Base-by-base conservation (phyloP, 257 asterid genomes). In the Nicotiana obtusifolia region DNA sequence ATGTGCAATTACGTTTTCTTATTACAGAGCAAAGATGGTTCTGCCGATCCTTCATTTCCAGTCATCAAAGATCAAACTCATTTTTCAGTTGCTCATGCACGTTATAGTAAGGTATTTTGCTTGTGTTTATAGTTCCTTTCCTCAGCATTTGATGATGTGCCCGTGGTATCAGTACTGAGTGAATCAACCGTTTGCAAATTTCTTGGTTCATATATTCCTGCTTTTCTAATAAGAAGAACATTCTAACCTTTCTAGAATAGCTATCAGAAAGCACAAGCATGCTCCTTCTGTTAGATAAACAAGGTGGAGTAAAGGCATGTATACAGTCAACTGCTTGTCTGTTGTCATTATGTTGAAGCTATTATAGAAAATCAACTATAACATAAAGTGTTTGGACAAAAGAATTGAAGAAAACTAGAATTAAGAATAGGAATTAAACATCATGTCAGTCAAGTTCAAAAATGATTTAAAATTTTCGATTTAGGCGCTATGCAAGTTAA, bases 1-100 rank as follows among this genome's bases (percentile, higher is more conserved):
- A 26, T 24, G 61, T 73, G 79, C 5, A 73, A 59, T 52, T 76
- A 20, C 76, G 61, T 60, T 81, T 49, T 77, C 54, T 30, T 64
- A 87, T 82, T 92, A 68, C 86, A 95, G 99, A 91, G 88, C 82
- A 95, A 92, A 89, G 99, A 95, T 84, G 95, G 95, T 81, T 92
- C 99, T 33, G 93, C 93, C 75, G 99, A 95, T 88, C 95, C 99
- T 82, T 93, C 98, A 35, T 97, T 97, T 88, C 97, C 98, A 28
- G 90, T 89, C 71, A 90, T 97, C 86, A 94, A 93, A 89, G 99
- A 97, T 85, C 99, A 89, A 87, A 90, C 95, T 82, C 99, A 94
- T 44, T 97, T 97, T 89, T 93, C 97, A 71, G 98, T 97, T 37
- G 83, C 97, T 35, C 99, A 93, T 88, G 98, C 98, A 64, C 98